Evolutionary conservation across 495 filamentous ascomycete genomes (phyloP).

Genomic region (Apiosordaria backusii): DNA sequence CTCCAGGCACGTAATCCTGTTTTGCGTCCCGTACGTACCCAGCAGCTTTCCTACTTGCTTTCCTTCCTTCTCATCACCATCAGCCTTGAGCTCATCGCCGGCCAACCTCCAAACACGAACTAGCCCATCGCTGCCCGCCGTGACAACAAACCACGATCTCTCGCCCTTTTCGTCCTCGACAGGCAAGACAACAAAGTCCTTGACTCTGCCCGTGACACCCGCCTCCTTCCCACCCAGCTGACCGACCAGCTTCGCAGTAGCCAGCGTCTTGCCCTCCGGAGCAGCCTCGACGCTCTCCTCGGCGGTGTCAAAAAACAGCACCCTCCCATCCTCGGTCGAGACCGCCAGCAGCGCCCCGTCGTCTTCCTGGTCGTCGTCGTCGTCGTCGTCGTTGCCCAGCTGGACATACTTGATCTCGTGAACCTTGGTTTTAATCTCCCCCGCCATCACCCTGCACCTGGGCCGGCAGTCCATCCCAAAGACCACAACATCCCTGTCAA

Average conservation of each 20-base stretch:
- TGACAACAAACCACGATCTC: constrained; percentile 57
- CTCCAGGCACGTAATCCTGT: constrained; percentile 84
- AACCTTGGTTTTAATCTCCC: constrained; percentile 64
- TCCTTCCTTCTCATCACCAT: constrained; percentile 24
- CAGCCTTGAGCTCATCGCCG: constrained; percentile 38
- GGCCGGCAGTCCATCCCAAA: constrained; percentile 87
- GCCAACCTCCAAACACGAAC: constrained; percentile 69
- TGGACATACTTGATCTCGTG: constrained; percentile 73
- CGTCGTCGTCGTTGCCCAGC: constrained; percentile 41
- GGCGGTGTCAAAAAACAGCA: constrained; percentile 77
- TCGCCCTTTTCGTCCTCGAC: constrained; percentile 37
- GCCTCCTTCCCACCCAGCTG: constrained; percentile 71
- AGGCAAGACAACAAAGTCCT: constrained; percentile 74
- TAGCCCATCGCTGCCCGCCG: constrained; percentile 78
- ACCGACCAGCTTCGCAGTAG: constrained; percentile 58
- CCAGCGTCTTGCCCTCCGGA: constrained; percentile 28
- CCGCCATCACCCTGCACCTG: constrained; percentile 64
- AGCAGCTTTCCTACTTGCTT: constrained; percentile 68
- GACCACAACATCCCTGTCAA: constrained; percentile 79
- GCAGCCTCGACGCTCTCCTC: constrained; percentile 32
- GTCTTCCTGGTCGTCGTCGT: constrained; percentile 30
- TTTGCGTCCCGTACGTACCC: constrained; percentile 76
- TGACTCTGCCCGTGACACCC: constrained; percentile 68
- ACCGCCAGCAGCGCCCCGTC: constrained; percentile 60
- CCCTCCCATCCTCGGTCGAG: constrained; percentile 88